Conservation (phyloP, 352 stramenopile genomes). For the Phytopythium mirpurense region DNA sequence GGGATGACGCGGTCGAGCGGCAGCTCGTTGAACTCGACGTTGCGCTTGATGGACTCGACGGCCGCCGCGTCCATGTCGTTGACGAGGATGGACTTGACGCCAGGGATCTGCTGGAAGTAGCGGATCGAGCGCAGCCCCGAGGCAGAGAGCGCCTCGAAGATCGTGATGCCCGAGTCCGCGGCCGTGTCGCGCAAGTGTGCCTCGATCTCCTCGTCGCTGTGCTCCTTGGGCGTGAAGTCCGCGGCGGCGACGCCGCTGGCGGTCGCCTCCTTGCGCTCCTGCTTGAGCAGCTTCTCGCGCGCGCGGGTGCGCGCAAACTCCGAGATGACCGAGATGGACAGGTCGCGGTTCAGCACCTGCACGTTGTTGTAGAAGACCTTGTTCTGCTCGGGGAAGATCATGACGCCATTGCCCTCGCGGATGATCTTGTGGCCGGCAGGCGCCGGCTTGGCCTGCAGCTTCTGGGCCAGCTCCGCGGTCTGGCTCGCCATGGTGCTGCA, state of each 20-base stretch:
- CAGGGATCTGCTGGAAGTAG: slow-evolving; percentile 99
- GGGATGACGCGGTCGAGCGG: slow-evolving; percentile 78
- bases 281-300: slow-evolving; percentile 62
- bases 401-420: slow-evolving; percentile 86
- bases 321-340: slow-evolving; percentile 97
- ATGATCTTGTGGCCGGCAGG: slow-evolving; percentile 83
- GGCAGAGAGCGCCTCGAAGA: slow-evolving; percentile 98
- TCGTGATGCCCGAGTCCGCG: slow-evolving; percentile 88
- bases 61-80: slow-evolving; percentile 98
- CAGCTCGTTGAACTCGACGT: slow-evolving; percentile 90
- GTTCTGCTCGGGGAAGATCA: slow-evolving; percentile 88
- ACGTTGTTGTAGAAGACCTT: slow-evolving; percentile 93
- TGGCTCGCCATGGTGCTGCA: slow-evolving; percentile 24
- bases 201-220: slow-evolving; percentile 73
- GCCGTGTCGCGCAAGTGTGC: slow-evolving; percentile 49
- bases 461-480: slow-evolving; percentile 48
- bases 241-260: slow-evolving; percentile 23
- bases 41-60: slow-evolving; percentile 94
- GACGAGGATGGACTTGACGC: slow-evolving; percentile 95
- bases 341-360: slow-evolving; percentile 98
- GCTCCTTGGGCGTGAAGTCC: slow-evolving; percentile 40
- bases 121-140: slow-evolving; percentile 98
- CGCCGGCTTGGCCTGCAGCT: slow-evolving; percentile 53
- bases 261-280: slow-evolving; percentile 55
- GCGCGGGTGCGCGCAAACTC: slow-evolving; percentile 92